Base-by-base conservation (phyloP, 345 rosid species). In the Eucalyptus regnans region DNA sequence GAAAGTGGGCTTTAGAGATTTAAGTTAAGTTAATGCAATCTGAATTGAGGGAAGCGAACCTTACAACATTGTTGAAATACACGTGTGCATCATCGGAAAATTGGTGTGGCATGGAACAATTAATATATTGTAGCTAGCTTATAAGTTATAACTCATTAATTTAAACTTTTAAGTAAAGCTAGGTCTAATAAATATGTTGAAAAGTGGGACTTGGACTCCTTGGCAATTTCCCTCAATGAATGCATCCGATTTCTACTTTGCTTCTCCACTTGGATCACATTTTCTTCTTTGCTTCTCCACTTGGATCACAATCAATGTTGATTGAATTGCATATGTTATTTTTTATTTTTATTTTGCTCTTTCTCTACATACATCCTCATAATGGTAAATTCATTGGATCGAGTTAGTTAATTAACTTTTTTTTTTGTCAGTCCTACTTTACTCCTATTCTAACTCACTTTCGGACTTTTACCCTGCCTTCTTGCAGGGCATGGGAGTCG, bases 211-310 rank as follows among this genome's bases (percentile, higher is more conserved):
- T n/a, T n/a, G n/a, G n/a, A n/a, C 66, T 58, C 66, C 3, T 10
- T 25, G 4, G n/a, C 11, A 15, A 10, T 58, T 58, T 25, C 27
- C 27, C 25, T 3, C 60, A 4, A 8, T 16, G 3, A 56, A 22
- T 0, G 3, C 22, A 58, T 25, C 4, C 0, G 15, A 58, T 58
- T 58, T 58, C 14, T 25, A 5, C 1, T 25, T n/a, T 14, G 44
- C 13, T 17, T 33, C 44, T 33, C 8, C 25, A 18, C 23, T 71
- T 68, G 22, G 11, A 31, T 31, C 33, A 8, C 12, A 66, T 33
- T 33, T 33, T 33, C 33, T 33, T 2, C 33, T 33, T 33, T 33
- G 44, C 13, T 17, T 33, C 44, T 33, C 8, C 25, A 18, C 23
- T 71, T 68, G 22, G 11, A 31, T 31, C 33, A 8, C 12, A 66